These are phyloP conservation scores for Ceriops tagal DNA, from an alignment of 345 rosid species.

Conservation along the genomic window DNA sequence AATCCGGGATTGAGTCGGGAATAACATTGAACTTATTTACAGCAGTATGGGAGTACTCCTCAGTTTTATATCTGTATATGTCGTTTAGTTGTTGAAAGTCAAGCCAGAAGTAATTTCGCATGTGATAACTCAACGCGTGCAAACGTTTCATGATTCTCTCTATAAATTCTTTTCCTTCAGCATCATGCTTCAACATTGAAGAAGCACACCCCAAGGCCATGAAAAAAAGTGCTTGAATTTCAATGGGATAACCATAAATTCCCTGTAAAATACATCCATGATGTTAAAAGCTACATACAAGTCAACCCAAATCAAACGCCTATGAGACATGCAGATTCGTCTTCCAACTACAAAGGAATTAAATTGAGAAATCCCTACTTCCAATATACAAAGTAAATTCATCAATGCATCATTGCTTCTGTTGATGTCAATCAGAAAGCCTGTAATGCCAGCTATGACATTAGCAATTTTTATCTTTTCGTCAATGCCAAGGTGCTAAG, in stretches of 20 bases:
- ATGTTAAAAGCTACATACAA: background rate
- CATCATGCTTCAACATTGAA: slow-evolving; percentile 60
- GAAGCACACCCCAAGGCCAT: slow-evolving; percentile 69
- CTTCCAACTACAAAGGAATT: background rate
- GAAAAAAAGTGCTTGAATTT: slow-evolving; percentile 80
- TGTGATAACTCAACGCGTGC: slow-evolving; percentile 56
- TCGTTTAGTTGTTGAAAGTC: slow-evolving; percentile 63
- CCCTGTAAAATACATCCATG: slow-evolving; percentile 45
- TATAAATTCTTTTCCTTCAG: slow-evolving; percentile 61
- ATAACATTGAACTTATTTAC: slow-evolving; percentile 71
- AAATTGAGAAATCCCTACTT: background rate
- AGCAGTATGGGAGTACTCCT: slow-evolving; percentile 71
- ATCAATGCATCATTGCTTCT: background rate
- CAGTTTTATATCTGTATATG: slow-evolving; percentile 65
- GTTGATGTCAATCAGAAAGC: background rate
- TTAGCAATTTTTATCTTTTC: background rate
- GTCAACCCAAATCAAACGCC: background rate
- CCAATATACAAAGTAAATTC: no score
- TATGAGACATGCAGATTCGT: background rate
- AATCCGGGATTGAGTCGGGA: slow-evolving; percentile 66
- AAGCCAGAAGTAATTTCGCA: slow-evolving; percentile 64
- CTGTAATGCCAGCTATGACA: background rate
- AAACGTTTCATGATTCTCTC: slow-evolving; percentile 55
- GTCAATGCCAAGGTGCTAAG: background rate
- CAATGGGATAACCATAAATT: slow-evolving; percentile 73